These are phyloP conservation scores for Eucalyptus decipiens DNA, from an alignment of 345 rosid genomes.

Conservation along the genomic window DNA sequence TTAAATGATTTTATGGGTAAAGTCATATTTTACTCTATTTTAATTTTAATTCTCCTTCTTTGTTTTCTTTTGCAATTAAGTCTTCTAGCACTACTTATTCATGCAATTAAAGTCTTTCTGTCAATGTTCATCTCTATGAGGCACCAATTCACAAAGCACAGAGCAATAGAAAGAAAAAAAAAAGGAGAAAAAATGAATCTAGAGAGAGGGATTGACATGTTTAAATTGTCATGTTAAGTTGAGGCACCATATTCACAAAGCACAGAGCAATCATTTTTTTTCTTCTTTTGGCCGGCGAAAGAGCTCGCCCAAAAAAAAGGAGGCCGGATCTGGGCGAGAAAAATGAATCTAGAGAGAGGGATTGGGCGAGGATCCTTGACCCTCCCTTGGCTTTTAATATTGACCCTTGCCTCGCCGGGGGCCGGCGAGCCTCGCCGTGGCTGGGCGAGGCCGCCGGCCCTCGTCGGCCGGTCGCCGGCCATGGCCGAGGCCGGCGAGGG, in stretches of 20 bases:
- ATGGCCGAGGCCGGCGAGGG: too few species aligned
- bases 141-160: not conserved
- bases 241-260: not conserved
- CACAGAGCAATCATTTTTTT: not conserved
- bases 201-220: too few species aligned
- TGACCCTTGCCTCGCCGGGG: not conserved
- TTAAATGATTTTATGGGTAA: not conserved
- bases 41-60: not conserved
- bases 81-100: not conserved
- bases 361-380: not conserved
- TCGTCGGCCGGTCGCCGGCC: too few species aligned
- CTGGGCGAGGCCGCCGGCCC: too few species aligned
- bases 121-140: not conserved
- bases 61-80: not conserved
- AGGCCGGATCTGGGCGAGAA: too few species aligned
- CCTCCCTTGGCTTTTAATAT: not conserved
- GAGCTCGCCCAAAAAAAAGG: not conserved
- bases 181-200: too few species aligned
- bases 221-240: not conserved
- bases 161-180: not conserved
- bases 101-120: not conserved
- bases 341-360: not conserved
- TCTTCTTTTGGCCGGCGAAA: too few species aligned
- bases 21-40: not conserved
- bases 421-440: too few species aligned